Evolutionary conservation across 2,329 filamentous ascomycete genomes (phyloP), one percentile per base, ranked within the genome.

Genomic region (Aspergillus eucalypticola): DNA sequence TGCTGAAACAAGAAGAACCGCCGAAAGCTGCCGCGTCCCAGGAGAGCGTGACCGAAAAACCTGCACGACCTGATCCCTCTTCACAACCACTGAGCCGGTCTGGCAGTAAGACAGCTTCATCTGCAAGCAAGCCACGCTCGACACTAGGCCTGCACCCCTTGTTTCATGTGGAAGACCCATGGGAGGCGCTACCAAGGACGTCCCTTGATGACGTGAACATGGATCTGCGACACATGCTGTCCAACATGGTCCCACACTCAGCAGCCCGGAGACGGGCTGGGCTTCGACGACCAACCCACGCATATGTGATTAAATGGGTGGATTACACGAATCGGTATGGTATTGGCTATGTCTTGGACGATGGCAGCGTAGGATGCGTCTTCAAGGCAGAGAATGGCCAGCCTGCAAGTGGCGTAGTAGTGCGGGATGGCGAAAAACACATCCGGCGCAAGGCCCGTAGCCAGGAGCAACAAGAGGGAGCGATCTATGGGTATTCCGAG

Each of bases 271-370:
- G 75, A 38, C 69, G 73, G n/a, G 64, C 67, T 17, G 66, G 67
- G 2, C 58, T 68, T 7, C 65, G 69, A 42, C 68, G 70, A 27
- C 64, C 71, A 32, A 75, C 74, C 2, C 79, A 81, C 56, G 70
- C 79, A 2, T 79, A 81, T 59, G 80, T 83, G 4, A 79, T 82
- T 52, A 83, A 82, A 70, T 83, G 81, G 81, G 81, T 83, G 19
- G 81, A 83, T 63, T 83, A 83, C 64, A 81, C 81, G 7, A 81
- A 81, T 60, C 77, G 80, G 50, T 82, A 82, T 60, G 81, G 81
- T 10, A 81, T 83, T 51, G 81, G 80, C 5, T 83, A 83, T 63
- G 79, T 82, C 7, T 65, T 83, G n/a, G 78, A 79, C 49, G 80
- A 83, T 67, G 79, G 80, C 4, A 82, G 78, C 35, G 78, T 82